phyloP scores from a whole-genome alignment of 116 monocot genomes.

The Dioscorea cayenensis region DNA sequence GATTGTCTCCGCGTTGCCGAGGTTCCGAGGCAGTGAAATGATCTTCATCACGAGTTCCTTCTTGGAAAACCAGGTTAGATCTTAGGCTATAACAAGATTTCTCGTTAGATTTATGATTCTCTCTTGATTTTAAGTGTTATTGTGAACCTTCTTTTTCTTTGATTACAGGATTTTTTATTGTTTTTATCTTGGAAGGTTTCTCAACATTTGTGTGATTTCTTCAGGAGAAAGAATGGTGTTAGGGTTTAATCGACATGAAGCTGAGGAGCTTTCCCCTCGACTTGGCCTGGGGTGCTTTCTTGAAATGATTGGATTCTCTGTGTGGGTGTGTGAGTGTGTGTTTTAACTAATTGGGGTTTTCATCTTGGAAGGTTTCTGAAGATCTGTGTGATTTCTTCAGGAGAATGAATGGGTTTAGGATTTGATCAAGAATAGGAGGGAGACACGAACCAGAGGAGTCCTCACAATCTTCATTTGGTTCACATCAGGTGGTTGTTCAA shows the following conservation, averaged over 20 bases:
- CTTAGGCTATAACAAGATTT: not conserved
- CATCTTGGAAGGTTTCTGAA: no score
- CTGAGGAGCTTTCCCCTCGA: no score
- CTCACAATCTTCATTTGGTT: not conserved
- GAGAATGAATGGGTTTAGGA: not conserved
- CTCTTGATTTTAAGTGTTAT: no score
- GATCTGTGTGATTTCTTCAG: not conserved
- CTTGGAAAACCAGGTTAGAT: not conserved
- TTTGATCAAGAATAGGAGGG: not conserved
- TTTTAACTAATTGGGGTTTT: no score
- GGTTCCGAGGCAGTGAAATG: no score
- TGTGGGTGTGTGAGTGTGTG: no score
- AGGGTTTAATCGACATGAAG: not conserved
- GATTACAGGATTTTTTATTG: no score
- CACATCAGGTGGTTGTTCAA: constrained; percentile 3
- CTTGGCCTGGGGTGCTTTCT: not conserved
- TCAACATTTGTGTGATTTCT: not conserved
- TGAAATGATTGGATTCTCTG: no score
- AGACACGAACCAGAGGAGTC: constrained; percentile 56
- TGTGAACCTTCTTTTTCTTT: no score
- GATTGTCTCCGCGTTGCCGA: no score
- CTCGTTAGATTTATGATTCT: not conserved
- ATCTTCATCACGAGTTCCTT: no score
- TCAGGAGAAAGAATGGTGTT: not conserved
- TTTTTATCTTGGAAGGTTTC: no score